Evolutionary conservation across 2,329 filamentous ascomycete species (phyloP), one percentile per base, ranked within the genome.

Genomic region (Fusarium sp.): DNA sequence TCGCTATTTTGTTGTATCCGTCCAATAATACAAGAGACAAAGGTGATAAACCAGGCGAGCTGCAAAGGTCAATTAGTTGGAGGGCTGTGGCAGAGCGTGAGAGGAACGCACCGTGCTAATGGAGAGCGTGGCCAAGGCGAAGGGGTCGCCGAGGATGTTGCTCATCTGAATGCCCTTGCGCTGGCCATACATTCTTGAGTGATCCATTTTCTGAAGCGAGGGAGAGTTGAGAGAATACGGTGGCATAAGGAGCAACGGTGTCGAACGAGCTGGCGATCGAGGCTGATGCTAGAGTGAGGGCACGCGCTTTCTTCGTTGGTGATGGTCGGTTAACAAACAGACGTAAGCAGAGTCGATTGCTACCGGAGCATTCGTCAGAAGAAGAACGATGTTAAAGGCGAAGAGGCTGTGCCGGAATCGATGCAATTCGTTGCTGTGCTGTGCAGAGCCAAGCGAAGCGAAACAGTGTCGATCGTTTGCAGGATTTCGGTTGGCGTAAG

Each of bases 41-140:
- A 97, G 51, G 94, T 91, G 79, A 99, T 98, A 76, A 98, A 83
- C 96, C 96, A 99, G 67, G 95, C 96, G 74, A 98, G 91, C 96
- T 98, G 81, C 22, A 17, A 41, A 54, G 11, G 45, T 18, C 31
- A 47, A 75, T 79, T 77, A 79, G 76, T 66, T 49, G 58, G 57
- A 35, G n/a, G 20, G 22, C 31, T 24, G 39, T 28, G 48, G 20
- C 22, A 24, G 48, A 35, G 38, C 26, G 44, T 56, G 35, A 44
- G 59, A 49, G 35, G 36, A 63, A 89, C 94, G 83, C 90, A 98
- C 96, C 81, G 94, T 88, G 73, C 93, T 90, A 82, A 98, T 98
- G 66, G 96, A 98, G 74, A 97, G 90, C 41, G 96, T 98, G 63
- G 95, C 95, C 69, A 99, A 89, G 69, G 96, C 95, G 84, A 99